Percentiles rank a stretch among this genome's conserved stretches.
Evolutionary conservation across 148 eudicot genomes (phyloP).

Genomic region (Nyssa sinensis): DNA sequence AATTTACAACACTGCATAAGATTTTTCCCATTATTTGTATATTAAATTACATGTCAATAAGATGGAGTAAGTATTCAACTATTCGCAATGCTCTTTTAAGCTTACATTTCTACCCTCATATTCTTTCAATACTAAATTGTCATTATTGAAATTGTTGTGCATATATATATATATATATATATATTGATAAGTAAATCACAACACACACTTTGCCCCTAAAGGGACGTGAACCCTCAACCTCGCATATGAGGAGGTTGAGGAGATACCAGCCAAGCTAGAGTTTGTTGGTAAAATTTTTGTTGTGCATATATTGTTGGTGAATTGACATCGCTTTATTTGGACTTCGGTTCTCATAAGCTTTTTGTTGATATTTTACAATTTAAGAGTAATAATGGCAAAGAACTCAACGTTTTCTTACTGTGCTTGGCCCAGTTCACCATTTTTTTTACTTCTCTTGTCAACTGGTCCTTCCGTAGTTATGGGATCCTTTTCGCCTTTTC

Average conservation of each 20-base stretch:
- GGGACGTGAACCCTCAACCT: too few species aligned
- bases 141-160: background rate
- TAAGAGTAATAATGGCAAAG: background rate
- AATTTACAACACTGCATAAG: background rate
- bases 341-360: background rate
- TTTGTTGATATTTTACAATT: background rate
- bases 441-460: constrained; percentile 1
- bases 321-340: background rate
- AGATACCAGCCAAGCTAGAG: too few species aligned
- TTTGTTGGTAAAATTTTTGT: background rate
- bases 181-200: too few species aligned
- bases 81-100: too few species aligned
- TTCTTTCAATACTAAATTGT: background rate
- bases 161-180: too few species aligned
- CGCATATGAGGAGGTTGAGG: too few species aligned
- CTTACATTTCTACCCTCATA: background rate
- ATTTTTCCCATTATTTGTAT: background rate
- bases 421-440: background rate
- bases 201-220: too few species aligned
- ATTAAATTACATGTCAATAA: too few species aligned
- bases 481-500: background rate
- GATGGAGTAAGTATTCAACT: background rate
- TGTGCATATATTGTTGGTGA: background rate
- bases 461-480: background rate
- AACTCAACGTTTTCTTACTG: background rate